These are phyloP conservation scores for Ceratocystis huliohia DNA, from an alignment of 2,329 filamentous ascomycete genomes.

Conservation along the genomic window DNA sequence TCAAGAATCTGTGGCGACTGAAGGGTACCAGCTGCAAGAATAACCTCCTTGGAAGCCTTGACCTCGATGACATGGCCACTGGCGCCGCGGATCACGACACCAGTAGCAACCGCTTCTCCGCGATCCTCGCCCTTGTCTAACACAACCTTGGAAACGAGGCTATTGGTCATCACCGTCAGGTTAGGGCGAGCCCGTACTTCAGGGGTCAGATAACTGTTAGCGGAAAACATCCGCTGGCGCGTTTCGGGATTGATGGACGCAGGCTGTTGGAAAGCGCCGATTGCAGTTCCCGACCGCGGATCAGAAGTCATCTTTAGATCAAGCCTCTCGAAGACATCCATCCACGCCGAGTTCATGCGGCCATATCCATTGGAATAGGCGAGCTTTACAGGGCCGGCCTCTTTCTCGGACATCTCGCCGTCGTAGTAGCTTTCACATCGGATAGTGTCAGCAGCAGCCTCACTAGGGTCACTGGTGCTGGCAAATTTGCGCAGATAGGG, in stretches of 20 bases:
- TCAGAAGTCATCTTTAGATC: slow-evolving; percentile 28
- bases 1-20: slow-evolving; percentile 41
- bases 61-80: slow-evolving; percentile 22
- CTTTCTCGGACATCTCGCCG: slow-evolving; percentile 26
- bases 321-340: slow-evolving; percentile 28
- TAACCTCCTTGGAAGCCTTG: slow-evolving; percentile 34
- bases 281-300: slow-evolving; percentile 26
- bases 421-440: slow-evolving; percentile 28
- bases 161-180: slow-evolving; percentile 28
- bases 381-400: slow-evolving; percentile 23
- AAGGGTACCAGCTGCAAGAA: slow-evolving; percentile 38
- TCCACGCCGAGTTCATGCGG: slow-evolving; percentile 29
- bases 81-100: slow-evolving; percentile 25
- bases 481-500: slow-evolving; percentile 30
- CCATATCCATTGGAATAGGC: slow-evolving; percentile 23
- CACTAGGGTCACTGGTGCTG: slow-evolving; percentile 26
- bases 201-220: slow-evolving; percentile 28
- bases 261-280: slow-evolving; percentile 29
- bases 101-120: slow-evolving; percentile 26
- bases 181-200: slow-evolving; percentile 24
- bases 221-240: slow-evolving; percentile 28
- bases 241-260: slow-evolving; percentile 27
- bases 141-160: slow-evolving; percentile 28
- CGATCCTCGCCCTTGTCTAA: slow-evolving; percentile 24
- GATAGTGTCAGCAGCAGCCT: slow-evolving; percentile 25